Base-by-base conservation (phyloP, 2,329 filamentous ascomycete species). In the Diaporthe velutina region DNA sequence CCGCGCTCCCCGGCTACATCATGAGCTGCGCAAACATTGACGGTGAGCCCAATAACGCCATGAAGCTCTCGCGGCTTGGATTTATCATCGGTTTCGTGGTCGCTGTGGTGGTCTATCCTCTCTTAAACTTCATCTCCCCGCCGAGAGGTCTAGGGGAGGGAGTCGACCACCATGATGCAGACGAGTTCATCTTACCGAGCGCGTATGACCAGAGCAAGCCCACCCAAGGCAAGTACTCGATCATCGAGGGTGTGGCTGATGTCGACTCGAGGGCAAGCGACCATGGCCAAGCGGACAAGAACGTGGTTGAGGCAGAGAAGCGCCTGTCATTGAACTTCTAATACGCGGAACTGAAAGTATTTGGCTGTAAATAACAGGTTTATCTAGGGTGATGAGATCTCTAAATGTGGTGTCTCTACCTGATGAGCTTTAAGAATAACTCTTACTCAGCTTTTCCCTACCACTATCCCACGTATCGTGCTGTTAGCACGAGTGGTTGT, bases 11-110 rank as follows among this genome's bases (percentile, higher is more conserved):
- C 12, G 71, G 71, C 22, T 73, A 73, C 60, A 68, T 73, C 25
- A 52, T 73, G 60, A 73, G 71, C 60, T 73, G 71, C 38, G 71
- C 71, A 17, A n/a, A 73, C 28, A 73, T 73, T 7, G 38, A 68
- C 38, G 60, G 60, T 19, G 50, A 13, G 60, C 71, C 71, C 22
- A 68, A 73, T n/a, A 73, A 73, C 50, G 50, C 64, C 28, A 73
- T 73, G 71, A 67, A 68, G 22, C 22, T 73, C 48, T 67, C 60
- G 6, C 61, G 71, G 22, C 71, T 73, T 9, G 71, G 71, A 1
- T 73, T 73, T 15, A 54, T 73, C 71, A 73, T 55, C 25, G 71
- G 71, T 0, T 73, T 73, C 60, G 48, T 68, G 52, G 60, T 73
- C 35, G 38, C 71, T 15, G 10, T 73, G 45, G 28, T 73, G 12